Percentiles rank a stretch among this genome's conserved stretches.
Evolutionary conservation across 805 yeast genomes (phyloP).

Genomic region (Cyberlindnera japonica): DNA sequence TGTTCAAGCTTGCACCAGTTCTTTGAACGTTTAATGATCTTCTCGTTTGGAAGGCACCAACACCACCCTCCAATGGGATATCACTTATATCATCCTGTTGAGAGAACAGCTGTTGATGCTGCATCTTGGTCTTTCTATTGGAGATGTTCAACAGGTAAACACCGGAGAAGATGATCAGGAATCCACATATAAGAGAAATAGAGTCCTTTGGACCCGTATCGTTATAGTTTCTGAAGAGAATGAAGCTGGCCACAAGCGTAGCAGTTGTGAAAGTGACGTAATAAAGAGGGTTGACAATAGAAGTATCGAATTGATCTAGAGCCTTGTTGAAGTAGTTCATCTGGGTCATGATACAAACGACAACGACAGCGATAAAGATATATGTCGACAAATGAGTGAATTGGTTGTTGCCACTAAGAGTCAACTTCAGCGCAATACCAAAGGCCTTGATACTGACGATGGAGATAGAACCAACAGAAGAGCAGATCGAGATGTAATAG

Average conservation of each 20-base stretch:
- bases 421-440: conserved; percentile 85
- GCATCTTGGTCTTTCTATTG: conserved; percentile 56
- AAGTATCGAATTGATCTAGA: conserved; percentile 87
- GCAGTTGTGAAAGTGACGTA: conserved; percentile 90
- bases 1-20: conserved; percentile 29
- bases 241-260: conserved; percentile 80
- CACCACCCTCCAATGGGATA: conserved; percentile 81
- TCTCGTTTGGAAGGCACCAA: conserved; percentile 73
- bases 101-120: conserved; percentile 33
- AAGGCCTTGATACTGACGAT: conserved; percentile 92
- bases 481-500: conserved; percentile 86
- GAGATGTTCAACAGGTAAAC: conserved; percentile 80
- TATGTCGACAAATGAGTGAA: conserved; percentile 82
- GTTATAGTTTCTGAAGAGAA: conserved; percentile 82
- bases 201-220: conserved; percentile 77
- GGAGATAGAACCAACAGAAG: conserved; percentile 84
- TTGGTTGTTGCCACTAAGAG: conserved; percentile 82
- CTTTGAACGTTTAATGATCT: conserved; percentile 69
- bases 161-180: conserved; percentile 81
- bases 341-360: conserved; percentile 78
- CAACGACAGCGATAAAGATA: conserved; percentile 73
- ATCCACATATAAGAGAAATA: conserved; percentile 79
- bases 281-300: conserved; percentile 86
- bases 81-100: conserved; percentile 54
- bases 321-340: conserved; percentile 95